A percentile compares a stretch with the other conserved stretches of the same genome.
Conservation (phyloP, 139 green algal genomes). For the Eudorina sp. region DNA sequence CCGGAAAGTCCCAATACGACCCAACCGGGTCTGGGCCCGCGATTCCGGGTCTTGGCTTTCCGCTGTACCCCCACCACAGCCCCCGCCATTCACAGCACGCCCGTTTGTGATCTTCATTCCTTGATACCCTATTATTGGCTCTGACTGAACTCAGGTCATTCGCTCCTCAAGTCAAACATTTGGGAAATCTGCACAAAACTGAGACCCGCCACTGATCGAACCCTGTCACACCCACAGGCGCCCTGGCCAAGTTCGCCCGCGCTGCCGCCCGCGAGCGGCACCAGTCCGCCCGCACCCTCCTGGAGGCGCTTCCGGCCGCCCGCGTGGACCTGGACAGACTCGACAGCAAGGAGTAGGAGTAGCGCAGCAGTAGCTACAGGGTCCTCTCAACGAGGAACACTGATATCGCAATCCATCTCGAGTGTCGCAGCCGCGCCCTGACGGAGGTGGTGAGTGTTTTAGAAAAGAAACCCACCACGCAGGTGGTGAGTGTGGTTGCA, state of each 20-base stretch:
- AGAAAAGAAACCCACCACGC: no score
- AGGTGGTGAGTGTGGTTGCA: no score
- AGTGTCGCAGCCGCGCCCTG: no score
- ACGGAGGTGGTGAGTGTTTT: no score
- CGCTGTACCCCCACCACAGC: no score
- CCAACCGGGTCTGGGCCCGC: no score
- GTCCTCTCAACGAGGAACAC: no score
- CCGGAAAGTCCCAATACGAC: no score
- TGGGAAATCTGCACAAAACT: not conserved
- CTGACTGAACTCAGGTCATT: not conserved
- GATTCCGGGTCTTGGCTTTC: no score
- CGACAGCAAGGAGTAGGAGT: slow-evolving; percentile 23
- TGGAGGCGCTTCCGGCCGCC: not conserved
- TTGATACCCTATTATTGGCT: not conserved
- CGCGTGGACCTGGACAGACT: not conserved
- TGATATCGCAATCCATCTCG: no score
- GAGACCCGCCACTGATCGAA: not conserved
- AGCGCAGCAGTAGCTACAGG: no score
- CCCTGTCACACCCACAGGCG: no score
- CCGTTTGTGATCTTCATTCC: not conserved
- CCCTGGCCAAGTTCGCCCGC: slow-evolving; percentile 18
- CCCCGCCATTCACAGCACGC: not conserved
- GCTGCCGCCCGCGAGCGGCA: not conserved
- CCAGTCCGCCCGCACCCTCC: not conserved
- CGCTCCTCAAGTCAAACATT: not conserved